Base-by-base conservation (phyloP, 129 eudicot genomes). In the Flaveria bidentis region DNA sequence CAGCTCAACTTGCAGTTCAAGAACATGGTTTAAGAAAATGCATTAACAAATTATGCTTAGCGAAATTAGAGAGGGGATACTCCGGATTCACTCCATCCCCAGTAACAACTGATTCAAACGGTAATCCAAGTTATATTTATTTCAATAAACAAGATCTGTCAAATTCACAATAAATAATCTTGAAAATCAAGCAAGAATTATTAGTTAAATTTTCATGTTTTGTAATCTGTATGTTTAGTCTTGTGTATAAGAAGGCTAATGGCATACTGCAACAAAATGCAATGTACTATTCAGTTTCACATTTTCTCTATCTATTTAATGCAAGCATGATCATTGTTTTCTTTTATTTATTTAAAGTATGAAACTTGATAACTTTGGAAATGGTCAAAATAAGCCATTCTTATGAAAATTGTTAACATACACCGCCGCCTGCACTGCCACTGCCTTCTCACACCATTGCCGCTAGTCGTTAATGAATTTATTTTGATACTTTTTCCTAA, bases 41-140 rank as follows among this genome's bases (percentile, higher is more conserved):
- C 75, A 83, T 85, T 46, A 44, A 62, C 8, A 82, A 79, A 8
- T 74, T 90, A 42, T 89, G 87, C 74, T 42, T 71, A 6, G 88
- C 90, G 3, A 90, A 85, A 83, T 33, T 66, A 17, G 83, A 77
- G 36, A 75, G 69, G 78, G 64, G 61, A 25, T 84, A 84, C 69
- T 16, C 86, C 28, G 92, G 96, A 67, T 87, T 85, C 76, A 22
- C 83, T n/a, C 87, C 87, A 36, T 5, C 10, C 53, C 81, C 73
- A 2, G 25, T 84, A 66, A 68, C 85, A 55, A 85, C 76, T 28
- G 76, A 62, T 75, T 71, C 72, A 26, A 71, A 63, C 25, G 78
- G 30, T 63, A 51, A 69, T 9, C 25, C 68, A 62, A 85, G 84
- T 65, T 84, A 55, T 74, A 69, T 90, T n/a, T 90, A 87, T 72